Base-by-base conservation (phyloP, 257 asterid genomes). In the Nyctanthes arbortristis region DNA sequence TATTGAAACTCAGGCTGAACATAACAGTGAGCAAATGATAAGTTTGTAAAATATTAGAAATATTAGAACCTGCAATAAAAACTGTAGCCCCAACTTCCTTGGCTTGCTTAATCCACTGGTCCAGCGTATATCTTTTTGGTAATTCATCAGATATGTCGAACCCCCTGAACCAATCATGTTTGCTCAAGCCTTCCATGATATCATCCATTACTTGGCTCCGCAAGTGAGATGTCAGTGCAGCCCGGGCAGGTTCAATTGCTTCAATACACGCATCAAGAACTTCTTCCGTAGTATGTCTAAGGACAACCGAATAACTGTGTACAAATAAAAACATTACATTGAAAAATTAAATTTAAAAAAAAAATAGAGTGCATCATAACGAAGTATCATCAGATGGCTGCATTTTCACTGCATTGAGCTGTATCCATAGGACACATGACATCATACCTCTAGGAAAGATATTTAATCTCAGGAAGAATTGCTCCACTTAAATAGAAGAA, bases 261-360 rank as follows among this genome's bases (percentile, higher is more conserved):
- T 91, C 97, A 37, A 82, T 67, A 81, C 97, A 91, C 59, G 96
- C 97, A 77, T 89, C 97, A 67, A 87, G 88, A 75, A 91, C 96
- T 91, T 91, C 97, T 80, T 89, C 96, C 27, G 95, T 91, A 56
- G 97, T 91, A 82, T 91, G 97, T 80, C 97, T 85, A 67, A 91
- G 95, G 75, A 91, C 93, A 78, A 85, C 71, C 57, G 97, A 91
- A 79, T 91, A 91, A 61, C 97, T 91, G 89, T 68, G 57, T 76
- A 75, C 49, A 75, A 70, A 65, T 58, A 56, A 57, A 49, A 34
- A 67, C 47, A 77, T 39, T 63, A 16, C 25, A 30, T 60, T 30
- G 39, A 39, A 68, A 24, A 31, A 56, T n/a, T n/a, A n/a, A n/a
- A n/a, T n/a, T n/a, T n/a, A 72, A 13, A 22, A 31, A 67, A 72